Conservation (phyloP, 2,329 filamentous ascomycete species). For the Claviceps maximensis region DNA sequence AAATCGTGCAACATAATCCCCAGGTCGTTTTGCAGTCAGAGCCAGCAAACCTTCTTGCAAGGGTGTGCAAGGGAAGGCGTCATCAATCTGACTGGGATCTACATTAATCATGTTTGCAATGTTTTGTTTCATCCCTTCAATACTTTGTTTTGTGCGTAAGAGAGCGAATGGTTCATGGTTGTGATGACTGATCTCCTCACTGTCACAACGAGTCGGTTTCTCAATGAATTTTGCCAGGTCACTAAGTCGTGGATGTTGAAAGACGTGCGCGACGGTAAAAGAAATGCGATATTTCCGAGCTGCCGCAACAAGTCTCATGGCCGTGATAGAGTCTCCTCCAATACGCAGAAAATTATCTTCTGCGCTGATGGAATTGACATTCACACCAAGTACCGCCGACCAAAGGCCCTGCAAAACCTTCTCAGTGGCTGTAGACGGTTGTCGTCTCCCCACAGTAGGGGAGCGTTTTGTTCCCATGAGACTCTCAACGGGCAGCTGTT, state of each 20-base stretch:
- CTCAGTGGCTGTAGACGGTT: neutral
- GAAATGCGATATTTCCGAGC: constrained; percentile 22
- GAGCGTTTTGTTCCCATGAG: neutral
- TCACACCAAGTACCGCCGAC: constrained; percentile 6
- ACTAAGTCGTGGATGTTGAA: constrained; percentile 13
- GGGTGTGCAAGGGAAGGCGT: constrained; percentile 36
- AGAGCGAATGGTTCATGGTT: constrained; percentile 3
- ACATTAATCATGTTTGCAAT: constrained; percentile 2
- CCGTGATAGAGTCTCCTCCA: constrained; percentile 32
- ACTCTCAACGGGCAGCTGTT: neutral
- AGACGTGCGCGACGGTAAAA: constrained; percentile 29
- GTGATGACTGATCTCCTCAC: neutral
- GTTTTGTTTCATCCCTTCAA: neutral
- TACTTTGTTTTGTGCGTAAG: neutral
- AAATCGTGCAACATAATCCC: constrained; percentile 32
- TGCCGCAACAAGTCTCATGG: constrained; percentile 26
- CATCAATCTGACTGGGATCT: constrained; percentile 20
- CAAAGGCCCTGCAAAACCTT: constrained; percentile 2
- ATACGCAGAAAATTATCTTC: constrained; percentile 33
- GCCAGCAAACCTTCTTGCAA: constrained; percentile 38
- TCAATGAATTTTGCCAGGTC: neutral
- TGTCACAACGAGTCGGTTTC: neutral
- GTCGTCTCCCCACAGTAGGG: neutral
- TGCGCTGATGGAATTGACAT: constrained; percentile 15
- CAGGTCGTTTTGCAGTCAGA: constrained; percentile 27